These are phyloP conservation scores for Triadica sebifera DNA, from an alignment of 345 rosid genomes.

Conservation along the genomic window DNA sequence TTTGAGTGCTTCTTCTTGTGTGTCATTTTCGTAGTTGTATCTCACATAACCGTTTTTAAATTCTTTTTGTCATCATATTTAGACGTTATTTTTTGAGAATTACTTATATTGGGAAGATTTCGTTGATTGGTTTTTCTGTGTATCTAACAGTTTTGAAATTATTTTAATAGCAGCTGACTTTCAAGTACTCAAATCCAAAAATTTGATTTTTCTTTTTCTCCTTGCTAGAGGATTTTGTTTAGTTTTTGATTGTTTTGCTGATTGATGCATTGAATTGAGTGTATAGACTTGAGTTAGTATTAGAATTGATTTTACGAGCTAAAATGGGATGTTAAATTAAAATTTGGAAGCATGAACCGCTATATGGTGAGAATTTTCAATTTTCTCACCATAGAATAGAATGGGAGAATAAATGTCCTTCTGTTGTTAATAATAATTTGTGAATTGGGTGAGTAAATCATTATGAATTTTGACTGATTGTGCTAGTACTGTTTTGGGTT, in stretches of 20 bases:
- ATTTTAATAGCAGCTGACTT: no score
- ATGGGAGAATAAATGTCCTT: no score
- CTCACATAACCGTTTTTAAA: neutral
- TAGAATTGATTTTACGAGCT: neutral
- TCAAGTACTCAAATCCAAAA: neutral
- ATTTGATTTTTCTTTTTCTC: neutral
- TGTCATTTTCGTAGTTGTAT: neutral
- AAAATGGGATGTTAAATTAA: neutral
- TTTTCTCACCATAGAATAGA: no score
- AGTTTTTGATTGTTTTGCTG: neutral
- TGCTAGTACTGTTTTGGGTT: neutral
- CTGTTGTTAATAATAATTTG: no score
- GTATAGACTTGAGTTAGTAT: neutral
- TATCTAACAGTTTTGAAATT: no score
- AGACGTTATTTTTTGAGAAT: neutral
- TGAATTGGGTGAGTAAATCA: neutral
- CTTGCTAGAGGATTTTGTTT: neutral
- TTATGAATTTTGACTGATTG: neutral
- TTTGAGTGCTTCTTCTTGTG: neutral
- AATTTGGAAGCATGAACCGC: no score
- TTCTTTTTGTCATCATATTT: neutral
- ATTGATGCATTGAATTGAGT: neutral
- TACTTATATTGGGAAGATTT: neutral
- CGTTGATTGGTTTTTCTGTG: neutral
- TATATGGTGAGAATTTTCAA: no score